Base-by-base conservation (phyloP, 1,284 basidiomycete genomes). In the Puccinia triticina region DNA sequence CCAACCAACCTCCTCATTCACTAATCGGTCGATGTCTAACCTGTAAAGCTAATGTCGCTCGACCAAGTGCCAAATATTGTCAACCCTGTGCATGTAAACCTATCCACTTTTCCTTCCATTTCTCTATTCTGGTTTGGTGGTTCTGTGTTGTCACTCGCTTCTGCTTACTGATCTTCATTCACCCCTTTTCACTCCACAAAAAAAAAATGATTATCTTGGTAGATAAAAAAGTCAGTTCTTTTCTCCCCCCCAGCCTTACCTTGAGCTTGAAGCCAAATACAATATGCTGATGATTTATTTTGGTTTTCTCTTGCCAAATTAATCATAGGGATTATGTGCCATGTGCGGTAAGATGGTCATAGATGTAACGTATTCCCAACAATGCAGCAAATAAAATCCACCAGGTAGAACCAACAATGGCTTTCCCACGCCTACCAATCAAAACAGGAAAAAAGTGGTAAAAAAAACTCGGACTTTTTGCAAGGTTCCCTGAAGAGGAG, bases 331-430 rank as follows among this genome's bases (percentile, higher is more conserved):
- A 53, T 26, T 82, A 11, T 82, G 80, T 76, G 72, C 72, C 29
- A 82, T 82, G 80, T 82, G 80, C 48, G 80, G 80, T 12, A 76
- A 75, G 59, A 76, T 82, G 59, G 64, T 82, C 12, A 76, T 74
- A 21, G 80, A 82, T 71, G 72, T 82, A 2, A 76, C 80, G 1
- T 76, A 82, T 57, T 82, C 72, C 34, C 55, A 82, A 32, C 80
- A 82, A 71, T 66, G 72, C 32, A 66, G 69, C 53, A 82, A 82
- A 71, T 82, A 61, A 46, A 57, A 77, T 50, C 3, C 43, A 2
- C 8, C 37, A 69, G 67, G 23, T 12, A 69, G n/a, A 14, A 21
- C 40, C 66, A 69, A n/a, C 40, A 14, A 48, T 37, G 5, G 8
- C 55, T 57, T 16, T 21, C 5, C 18, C 61, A n/a, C 59, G 10